These are phyloP conservation scores for Saccharomyces kudriavzevii DNA, from an alignment of 805 yeast species.

Conservation along the genomic window DNA sequence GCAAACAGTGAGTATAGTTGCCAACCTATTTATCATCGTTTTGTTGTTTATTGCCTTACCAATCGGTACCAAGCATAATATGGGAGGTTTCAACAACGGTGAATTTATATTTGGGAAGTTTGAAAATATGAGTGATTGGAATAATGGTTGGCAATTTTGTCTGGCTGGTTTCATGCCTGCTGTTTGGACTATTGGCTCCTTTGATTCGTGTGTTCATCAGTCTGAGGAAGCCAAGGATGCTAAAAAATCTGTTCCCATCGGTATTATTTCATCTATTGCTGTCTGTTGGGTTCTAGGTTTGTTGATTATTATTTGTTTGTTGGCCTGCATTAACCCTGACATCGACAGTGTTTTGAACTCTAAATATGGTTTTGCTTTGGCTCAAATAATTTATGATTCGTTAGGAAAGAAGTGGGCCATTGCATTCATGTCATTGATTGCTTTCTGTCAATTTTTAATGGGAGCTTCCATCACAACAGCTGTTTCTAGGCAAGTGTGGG, in stretches of 20 bases:
- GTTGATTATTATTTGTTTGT: constrained; percentile 43
- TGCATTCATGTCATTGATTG: constrained; percentile 53
- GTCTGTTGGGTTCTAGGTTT: constrained; percentile 54
- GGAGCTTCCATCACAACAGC: constrained; percentile 57
- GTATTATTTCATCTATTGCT: constrained; percentile 52
- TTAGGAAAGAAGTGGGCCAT: constrained; percentile 60
- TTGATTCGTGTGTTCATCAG: constrained; percentile 66
- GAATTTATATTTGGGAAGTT: constrained; percentile 47
- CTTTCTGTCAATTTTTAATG: constrained; percentile 58
- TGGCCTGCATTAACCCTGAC: constrained; percentile 46
- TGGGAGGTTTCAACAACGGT: constrained; percentile 39
- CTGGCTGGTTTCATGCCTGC: constrained; percentile 54
- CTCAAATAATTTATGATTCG: constrained; percentile 54
- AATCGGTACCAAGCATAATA: constrained; percentile 40
- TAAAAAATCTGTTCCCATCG: constrained; percentile 50
- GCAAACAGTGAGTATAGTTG: constrained; percentile 50
- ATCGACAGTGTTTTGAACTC: constrained; percentile 36
- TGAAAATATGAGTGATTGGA: constrained; percentile 47
- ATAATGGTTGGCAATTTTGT: constrained; percentile 48
- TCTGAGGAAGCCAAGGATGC: constrained; percentile 64
- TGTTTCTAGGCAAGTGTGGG: constrained; percentile 64
- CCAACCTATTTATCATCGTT: constrained; percentile 45
- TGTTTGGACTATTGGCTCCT: constrained; percentile 69
- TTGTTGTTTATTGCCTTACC: constrained; percentile 59
- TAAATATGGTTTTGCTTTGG: constrained; percentile 53